Percentiles rank a stretch among this genome's conserved stretches.
Conservation (phyloP, 2,329 filamentous ascomycete species). For the Botrytis paeoniae region DNA sequence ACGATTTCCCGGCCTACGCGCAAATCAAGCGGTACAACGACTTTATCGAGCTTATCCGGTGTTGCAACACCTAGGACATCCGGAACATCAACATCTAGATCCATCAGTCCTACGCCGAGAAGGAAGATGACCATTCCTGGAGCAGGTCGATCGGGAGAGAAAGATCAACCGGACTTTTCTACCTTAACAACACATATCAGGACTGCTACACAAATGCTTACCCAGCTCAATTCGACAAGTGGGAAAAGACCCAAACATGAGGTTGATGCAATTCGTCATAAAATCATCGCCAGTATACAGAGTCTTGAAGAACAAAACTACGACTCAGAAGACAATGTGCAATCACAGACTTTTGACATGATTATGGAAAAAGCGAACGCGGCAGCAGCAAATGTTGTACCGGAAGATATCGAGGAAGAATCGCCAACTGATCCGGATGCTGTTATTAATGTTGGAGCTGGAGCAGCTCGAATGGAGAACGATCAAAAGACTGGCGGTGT, state of each 20-base stretch:
- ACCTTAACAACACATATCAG: conserved; percentile 84
- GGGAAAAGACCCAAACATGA: conserved; percentile 77
- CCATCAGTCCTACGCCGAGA: conserved; percentile 61
- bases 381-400: conserved; percentile 44
- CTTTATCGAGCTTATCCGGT: conserved; percentile 57
- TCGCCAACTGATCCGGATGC: conserved; percentile 43
- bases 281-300: conserved; percentile 90
- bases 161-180: conserved; percentile 76
- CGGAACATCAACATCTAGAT: conserved; percentile 63
- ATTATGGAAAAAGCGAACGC: conserved; percentile 73
- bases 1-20: conserved; percentile 46
- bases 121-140: conserved; percentile 60
- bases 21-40: conserved; percentile 60
- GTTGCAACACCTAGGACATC: conserved; percentile 66
- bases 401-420: conserved; percentile 56
- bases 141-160: conserved; percentile 49
- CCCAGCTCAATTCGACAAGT: conserved; percentile 75
- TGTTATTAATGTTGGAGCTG: conserved; percentile 61
- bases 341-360: conserved; percentile 72
- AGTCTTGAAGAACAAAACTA: conserved; percentile 83
- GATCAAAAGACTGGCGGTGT: conserved; percentile 84
- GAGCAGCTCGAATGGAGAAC: conserved; percentile 83
- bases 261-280: conserved; percentile 78
- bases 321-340: conserved; percentile 63
- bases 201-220: conserved; percentile 82